Base-by-base conservation (phyloP, 495 filamentous ascomycete genomes). In the Lichina pygmaea region DNA sequence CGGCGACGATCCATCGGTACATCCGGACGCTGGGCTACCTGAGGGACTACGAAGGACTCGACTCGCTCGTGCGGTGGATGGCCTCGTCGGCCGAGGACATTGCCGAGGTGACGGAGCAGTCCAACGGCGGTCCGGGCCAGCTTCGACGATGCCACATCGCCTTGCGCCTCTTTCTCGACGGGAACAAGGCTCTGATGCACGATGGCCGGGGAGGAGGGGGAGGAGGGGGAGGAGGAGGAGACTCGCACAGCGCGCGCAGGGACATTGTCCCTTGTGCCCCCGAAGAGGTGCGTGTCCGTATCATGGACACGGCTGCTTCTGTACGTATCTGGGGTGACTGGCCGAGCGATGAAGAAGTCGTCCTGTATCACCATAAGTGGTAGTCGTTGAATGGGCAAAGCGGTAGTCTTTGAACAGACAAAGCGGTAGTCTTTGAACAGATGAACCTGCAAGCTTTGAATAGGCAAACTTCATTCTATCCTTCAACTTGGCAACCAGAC, bases 61-160 rank as follows among this genome's bases (percentile, higher is more conserved):
- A 48, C 3, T 34, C 34, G 33, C 36, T 49, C 7, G 7, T 49
- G 7, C 46, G 24, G 3, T 49, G 48, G 48, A 44, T 49, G 46
- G 38, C 4, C 13, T 32, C 12, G 34, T 30, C 36, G 15, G 15
- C 30, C 11, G 33, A 9, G 34, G 48, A 49, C 16, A 16, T 49
- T 13, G n/a, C 37, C 9, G 33, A 12, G n/a, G 33, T 47, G 5
- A 17, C 17, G 31, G 32, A 33, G 7, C 43, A 49, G 39, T 3
- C 34, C 31, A 47, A 15, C n/a, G 41, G 41, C 37, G 48, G 48
- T 7, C 42, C 9, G n/a, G 2, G 4, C 4, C 8, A 11, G 16
- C 40, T 46, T n/a, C 45, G 45, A 9, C n/a, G 32, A 9, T 17
- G 13, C 42, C 9, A 16, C 5, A 24, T 46, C 10, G 45, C 45